Percentiles rank a stretch among this genome's conserved stretches.
Conservation (phyloP, 805 yeast genomes). For the Zygosaccharomyces rouxii region DNA sequence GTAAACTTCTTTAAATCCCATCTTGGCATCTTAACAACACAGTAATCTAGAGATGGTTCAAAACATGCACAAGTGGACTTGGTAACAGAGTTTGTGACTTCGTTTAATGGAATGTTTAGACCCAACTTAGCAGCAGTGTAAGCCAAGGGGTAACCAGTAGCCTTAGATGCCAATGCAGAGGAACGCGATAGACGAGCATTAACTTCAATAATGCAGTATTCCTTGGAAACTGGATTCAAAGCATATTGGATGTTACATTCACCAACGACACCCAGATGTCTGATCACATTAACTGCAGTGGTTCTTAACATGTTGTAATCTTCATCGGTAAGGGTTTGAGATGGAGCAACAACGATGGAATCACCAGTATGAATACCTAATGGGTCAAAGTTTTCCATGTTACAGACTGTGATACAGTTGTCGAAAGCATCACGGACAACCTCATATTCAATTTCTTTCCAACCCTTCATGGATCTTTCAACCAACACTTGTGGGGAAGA, state of each 20-base stretch:
- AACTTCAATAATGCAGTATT: conserved; percentile 95
- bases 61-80: conserved; percentile 92
- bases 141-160: conserved; percentile 97
- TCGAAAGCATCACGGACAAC: conserved; percentile 97
- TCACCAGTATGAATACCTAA: conserved; percentile 99
- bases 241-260: conserved; percentile 99
- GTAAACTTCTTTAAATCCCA: conserved; percentile 98
- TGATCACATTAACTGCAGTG: conserved; percentile 93
- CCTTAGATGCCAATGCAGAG: conserved; percentile 98
- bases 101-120: conserved; percentile 84
- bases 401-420: conserved; percentile 98
- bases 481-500: conserved; percentile 93
- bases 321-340: conserved; percentile 94
- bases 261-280: conserved; percentile 98
- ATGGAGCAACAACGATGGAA: conserved; percentile 97
- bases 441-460: conserved; percentile 98
- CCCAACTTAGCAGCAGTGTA: conserved; percentile 97
- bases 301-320: conserved; percentile 97
- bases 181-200: conserved; percentile 97
- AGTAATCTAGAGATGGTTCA: conserved; percentile 95
- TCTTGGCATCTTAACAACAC: conserved; percentile 96
- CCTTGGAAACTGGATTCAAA: conserved; percentile 86
- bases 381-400: conserved; percentile 99
- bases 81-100: conserved; percentile 89
- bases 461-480: conserved; percentile 96